These are phyloP conservation scores for Chlorella sp. DNA, from an alignment of 139 green algal genomes.

Conservation along the genomic window DNA sequence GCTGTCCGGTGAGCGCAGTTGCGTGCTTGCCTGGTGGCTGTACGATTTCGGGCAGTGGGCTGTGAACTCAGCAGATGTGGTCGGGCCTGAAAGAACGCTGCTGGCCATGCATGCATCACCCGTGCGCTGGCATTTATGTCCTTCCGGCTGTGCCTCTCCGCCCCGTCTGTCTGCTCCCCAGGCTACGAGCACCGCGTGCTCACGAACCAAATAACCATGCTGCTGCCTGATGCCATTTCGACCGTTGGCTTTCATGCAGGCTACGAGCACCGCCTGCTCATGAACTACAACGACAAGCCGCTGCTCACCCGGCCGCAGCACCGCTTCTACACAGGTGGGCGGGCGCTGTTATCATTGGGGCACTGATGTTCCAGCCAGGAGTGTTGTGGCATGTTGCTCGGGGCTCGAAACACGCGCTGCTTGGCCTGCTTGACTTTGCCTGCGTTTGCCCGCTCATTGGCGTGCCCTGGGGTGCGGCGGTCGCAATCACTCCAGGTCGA, in stretches of 20 bases:
- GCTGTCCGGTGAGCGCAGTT: conserved; percentile 49
- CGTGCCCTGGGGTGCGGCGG: not conserved
- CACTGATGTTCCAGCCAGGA: not conserved
- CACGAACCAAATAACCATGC: conserved; percentile 87
- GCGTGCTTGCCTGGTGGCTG: too few species aligned
- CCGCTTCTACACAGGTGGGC: conserved; percentile 54
- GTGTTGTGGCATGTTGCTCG: not conserved
- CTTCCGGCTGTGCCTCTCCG: too few species aligned
- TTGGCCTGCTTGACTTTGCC: too few species aligned
- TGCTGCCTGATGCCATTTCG: too few species aligned
- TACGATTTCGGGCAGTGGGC: too few species aligned
- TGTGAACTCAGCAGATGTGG: too few species aligned
- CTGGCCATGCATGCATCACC: too few species aligned
- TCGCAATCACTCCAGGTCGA: not conserved
- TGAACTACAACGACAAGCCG: conserved; percentile 90
- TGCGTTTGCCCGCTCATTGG: not conserved
- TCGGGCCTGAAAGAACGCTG: too few species aligned
- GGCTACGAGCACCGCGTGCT: conserved; percentile 75
- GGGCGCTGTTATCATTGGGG: too few species aligned
- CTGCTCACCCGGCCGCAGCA: conserved; percentile 86
- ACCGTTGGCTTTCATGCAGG: not conserved
- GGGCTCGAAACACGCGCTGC: too few species aligned
- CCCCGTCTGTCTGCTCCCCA: not conserved
- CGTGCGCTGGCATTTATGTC: too few species aligned
- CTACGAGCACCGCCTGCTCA: conserved; percentile 72